Evolutionary conservation across 2,329 filamentous ascomycete genomes (phyloP), one percentile per base, ranked within the genome.

Genomic region (Ophiostoma triangulosporum): DNA sequence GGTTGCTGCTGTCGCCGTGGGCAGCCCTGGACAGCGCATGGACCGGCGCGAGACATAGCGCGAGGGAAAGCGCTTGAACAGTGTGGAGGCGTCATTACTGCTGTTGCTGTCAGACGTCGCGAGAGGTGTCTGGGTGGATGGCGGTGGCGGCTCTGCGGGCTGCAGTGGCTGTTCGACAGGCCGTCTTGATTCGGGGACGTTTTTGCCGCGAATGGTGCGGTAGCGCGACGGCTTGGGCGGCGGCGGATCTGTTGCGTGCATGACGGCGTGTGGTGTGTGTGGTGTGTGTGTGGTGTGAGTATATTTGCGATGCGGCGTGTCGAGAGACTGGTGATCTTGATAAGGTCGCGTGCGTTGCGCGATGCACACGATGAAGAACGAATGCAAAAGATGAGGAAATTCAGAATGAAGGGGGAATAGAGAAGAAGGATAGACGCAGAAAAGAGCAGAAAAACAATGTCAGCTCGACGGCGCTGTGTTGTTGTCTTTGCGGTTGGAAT

Each of bases 171-270:
- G 29, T 48, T 54, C 59, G 38, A 59, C 56, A 9, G 57, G 51
- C 40, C 57, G 58, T 24, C 61, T 54, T 31, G 62, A 57, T 49
- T 62, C 61, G 8, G 64, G 64, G 26, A 60, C 58, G 46, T 64
- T 65, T 40, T 61, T 64, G 52, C 63, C 64, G 52, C 64, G 62
- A 36, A 66, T 53, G 51, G 61, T 65, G 51, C 64, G 64, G 53
- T 68, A 68, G 55, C 66, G 62, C 32, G 66, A 66, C 53, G 65
- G 61, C 56, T 62, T 64, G 35, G 57, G 59, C 52, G 59, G 56
- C 51, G 58, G 54, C 31, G 46, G 43, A 4, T 57, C 57, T 9
- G 57, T 53, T 8, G 55, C 52, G 7, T 57, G 53, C 49, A 60
- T 38, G 14, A n/a, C n/a, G n/a, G n/a, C n/a, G n/a, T n/a, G n/a